phyloP scores from a whole-genome alignment of 345 rosid species.

The Physaria fendleri region DNA sequence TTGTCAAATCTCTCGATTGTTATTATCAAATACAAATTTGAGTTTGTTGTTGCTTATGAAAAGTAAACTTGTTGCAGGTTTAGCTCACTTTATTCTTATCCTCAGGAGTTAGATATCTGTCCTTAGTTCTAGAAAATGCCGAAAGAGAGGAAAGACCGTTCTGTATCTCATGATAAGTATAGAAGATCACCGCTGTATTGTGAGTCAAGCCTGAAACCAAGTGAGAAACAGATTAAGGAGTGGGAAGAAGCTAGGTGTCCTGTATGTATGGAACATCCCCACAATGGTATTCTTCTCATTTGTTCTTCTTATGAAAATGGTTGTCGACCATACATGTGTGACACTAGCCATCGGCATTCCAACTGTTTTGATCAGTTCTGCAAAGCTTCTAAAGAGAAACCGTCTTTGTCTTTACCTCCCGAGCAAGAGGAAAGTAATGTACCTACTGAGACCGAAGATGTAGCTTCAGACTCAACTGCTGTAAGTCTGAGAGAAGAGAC shows the following conservation, averaged over 20 bases:
- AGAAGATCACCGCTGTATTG: slow-evolving; percentile 52
- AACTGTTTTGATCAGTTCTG: slow-evolving; percentile 91
- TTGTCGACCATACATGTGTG: slow-evolving; percentile 95
- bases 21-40: neutral
- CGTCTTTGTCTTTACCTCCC: slow-evolving; percentile 17
- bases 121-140: slow-evolving; percentile 44
- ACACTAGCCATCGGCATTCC: slow-evolving; percentile 94
- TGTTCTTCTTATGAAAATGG: slow-evolving; percentile 93
- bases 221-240: slow-evolving; percentile 59
- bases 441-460: slow-evolving; percentile 6
- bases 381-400: slow-evolving; percentile 50
- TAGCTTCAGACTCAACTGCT: slow-evolving; percentile 27
- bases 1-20: neutral
- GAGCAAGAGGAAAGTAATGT: slow-evolving; percentile 34
- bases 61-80: slow-evolving; percentile 17
- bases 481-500: slow-evolving; percentile 30
- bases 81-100: neutral
- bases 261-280: slow-evolving; percentile 98
- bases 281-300: slow-evolving; percentile 84
- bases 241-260: slow-evolving; percentile 98
- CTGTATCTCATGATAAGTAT: slow-evolving; percentile 57
- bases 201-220: slow-evolving; percentile 55
- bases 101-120: neutral
- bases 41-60: slow-evolving; percentile 5
- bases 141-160: slow-evolving; percentile 80